These are phyloP conservation scores for Ganoderma boninense DNA, from an alignment of 1,284 basidiomycete species.

Conservation along the genomic window DNA sequence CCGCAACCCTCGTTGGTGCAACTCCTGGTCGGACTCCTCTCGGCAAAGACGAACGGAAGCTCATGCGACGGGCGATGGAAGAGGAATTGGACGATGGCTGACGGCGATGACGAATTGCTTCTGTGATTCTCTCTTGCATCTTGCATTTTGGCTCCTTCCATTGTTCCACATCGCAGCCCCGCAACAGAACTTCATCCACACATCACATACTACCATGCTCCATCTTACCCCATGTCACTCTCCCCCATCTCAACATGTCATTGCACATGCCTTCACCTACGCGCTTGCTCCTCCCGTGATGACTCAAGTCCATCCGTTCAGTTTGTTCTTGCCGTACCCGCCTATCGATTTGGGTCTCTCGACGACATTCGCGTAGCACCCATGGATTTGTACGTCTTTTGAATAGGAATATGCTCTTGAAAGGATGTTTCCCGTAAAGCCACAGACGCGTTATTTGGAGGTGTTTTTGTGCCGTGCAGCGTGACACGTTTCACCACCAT, in stretches of 20 bases:
- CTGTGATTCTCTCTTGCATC: constrained; percentile 9
- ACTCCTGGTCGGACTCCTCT: constrained; percentile 30
- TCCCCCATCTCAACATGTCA: not conserved
- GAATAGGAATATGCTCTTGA: constrained; percentile 25
- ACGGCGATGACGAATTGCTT: constrained; percentile 25
- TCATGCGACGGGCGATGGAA: constrained; percentile 30
- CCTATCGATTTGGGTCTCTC: constrained; percentile 13
- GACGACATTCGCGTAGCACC: constrained; percentile 8
- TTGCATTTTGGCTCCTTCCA: not conserved
- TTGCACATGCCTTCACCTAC: not conserved
- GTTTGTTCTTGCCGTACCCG: constrained; percentile 1
- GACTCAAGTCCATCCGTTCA: not conserved
- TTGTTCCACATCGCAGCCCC: not conserved
- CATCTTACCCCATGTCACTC: constrained; percentile 4
- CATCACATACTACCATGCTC: constrained; percentile 5
- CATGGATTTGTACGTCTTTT: constrained; percentile 23
- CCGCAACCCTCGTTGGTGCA: constrained; percentile 13
- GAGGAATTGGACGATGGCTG: constrained; percentile 31
- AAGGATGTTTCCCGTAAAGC: not conserved
- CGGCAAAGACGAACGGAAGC: constrained; percentile 28
- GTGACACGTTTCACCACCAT: no score
- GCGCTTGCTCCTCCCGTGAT: not conserved
- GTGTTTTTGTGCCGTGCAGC: constrained; percentile 20
- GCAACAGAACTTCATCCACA: not conserved
- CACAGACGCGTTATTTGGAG: constrained; percentile 28